Percentiles rank a stretch among this genome's conserved stretches.
Conservation (phyloP, 164 flowering plant species). For the Kingdonia uniflora region DNA sequence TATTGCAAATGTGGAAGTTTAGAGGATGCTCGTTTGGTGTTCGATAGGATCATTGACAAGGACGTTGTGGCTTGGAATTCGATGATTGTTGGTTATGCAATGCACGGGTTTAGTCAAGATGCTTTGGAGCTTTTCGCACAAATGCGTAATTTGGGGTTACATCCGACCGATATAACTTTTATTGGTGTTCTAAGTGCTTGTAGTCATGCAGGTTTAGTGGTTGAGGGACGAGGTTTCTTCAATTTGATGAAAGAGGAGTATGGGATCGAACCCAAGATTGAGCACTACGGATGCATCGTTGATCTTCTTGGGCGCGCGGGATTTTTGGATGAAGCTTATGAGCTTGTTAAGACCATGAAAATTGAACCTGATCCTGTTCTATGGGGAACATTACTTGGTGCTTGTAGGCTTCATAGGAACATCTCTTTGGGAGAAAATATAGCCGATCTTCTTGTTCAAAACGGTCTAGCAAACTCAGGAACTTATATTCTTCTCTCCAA, state of each 20-base stretch:
- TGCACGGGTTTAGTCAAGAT: conserved; percentile 21
- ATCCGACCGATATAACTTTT: conserved; percentile 20
- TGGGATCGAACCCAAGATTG: conserved; percentile 27
- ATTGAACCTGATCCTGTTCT: conserved; percentile 27
- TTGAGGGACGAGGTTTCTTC: conserved; percentile 23
- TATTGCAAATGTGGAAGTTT: conserved; percentile 39
- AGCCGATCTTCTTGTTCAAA: conserved; percentile 18
- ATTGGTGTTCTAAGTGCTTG: conserved; percentile 36
- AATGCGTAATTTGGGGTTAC: conserved; percentile 7
- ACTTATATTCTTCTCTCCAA: conserved; percentile 32
- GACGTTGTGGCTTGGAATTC: conserved; percentile 27
- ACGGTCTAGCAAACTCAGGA: conserved; percentile 25
- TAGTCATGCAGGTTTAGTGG: conserved; percentile 36
- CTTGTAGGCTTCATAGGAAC: conserved; percentile 35
- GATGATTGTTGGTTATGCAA: conserved; percentile 28
- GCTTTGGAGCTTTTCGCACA: conserved; percentile 11
- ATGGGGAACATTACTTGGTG: conserved; percentile 32
- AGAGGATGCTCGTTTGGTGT: conserved; percentile 22
- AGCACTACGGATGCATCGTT: conserved; percentile 39
- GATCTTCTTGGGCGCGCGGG: conserved; percentile 41
- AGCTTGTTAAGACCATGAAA: conserved; percentile 22
- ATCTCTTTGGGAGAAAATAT: conserved; percentile 25
- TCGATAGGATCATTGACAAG: conserved; percentile 15
- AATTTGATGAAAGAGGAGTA: conserved; percentile 21
- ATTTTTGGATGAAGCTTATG: conserved; percentile 27